Evolutionary conservation across 2,329 filamentous ascomycete genomes (phyloP).

Genomic region (Calonectria hongkongensis): DNA sequence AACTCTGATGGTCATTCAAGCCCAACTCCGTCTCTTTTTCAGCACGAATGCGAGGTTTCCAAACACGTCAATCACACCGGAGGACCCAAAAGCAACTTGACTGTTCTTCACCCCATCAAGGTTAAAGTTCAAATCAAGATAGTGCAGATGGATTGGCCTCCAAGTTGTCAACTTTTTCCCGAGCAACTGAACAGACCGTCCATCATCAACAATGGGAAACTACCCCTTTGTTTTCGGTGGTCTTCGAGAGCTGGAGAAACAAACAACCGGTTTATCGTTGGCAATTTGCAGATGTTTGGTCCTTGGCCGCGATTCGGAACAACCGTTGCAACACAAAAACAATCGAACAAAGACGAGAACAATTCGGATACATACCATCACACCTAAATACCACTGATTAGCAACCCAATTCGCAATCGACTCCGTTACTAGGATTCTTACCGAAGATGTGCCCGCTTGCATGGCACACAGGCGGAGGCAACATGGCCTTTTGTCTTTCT

Average conservation of each 20-base stretch:
- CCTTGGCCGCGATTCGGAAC: background rate
- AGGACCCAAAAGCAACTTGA: background rate
- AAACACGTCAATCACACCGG: background rate
- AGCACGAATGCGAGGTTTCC: background rate
- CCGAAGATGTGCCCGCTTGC: slow-evolving; percentile 88
- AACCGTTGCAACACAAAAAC: slow-evolving; percentile 4
- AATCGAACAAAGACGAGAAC: slow-evolving; percentile 20
- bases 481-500: slow-evolving; percentile 87
- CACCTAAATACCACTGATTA: slow-evolving; percentile 66
- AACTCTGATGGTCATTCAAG: background rate
- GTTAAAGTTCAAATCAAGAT: background rate
- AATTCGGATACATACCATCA: slow-evolving; percentile 73
- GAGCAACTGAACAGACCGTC: background rate
- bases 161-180: background rate
- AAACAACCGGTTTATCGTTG: background rate
- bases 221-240: background rate
- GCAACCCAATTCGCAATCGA: slow-evolving; percentile 19
- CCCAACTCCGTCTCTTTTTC: background rate
- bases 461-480: slow-evolving; percentile 89
- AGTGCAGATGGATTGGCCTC: background rate
- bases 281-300: background rate
- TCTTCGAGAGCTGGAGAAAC: background rate
- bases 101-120: background rate
- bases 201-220: background rate
- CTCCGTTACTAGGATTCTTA: slow-evolving; percentile 58